These are phyloP conservation scores for Mortierella sp. DNA, from an alignment of 371 early-diverging fungal genomes.

Conservation along the genomic window DNA sequence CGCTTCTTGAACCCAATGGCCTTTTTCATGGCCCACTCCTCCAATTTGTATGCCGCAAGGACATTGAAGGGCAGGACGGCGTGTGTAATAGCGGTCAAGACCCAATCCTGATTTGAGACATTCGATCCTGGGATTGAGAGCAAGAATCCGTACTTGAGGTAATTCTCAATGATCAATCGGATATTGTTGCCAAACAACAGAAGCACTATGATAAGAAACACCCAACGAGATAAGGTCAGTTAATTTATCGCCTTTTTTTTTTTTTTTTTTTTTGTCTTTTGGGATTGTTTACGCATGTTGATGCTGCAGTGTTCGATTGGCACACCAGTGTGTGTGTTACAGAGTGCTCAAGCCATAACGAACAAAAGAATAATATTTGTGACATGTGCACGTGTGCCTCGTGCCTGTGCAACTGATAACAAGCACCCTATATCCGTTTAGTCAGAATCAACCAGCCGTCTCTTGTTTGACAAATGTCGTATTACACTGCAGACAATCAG, in stretches of 20 bases:
- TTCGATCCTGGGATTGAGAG: constrained; percentile 76
- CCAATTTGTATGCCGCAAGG: constrained; percentile 68
- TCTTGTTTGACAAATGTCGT: not conserved
- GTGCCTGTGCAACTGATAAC: not conserved
- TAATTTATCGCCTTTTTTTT: not conserved
- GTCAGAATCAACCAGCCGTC: not conserved
- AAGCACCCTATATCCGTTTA: not conserved
- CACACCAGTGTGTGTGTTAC: not conserved
- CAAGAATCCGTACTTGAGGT: constrained; percentile 88
- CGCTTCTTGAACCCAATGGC: constrained; percentile 51
- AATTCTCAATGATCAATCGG: constrained; percentile 89
- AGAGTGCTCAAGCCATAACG: constrained; percentile 1
- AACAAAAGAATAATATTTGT: not conserved
- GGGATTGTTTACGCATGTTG: not conserved
- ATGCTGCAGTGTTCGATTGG: not conserved
- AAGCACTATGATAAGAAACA: constrained; percentile 66
- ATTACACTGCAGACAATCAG: not conserved
- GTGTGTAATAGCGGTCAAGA: constrained; percentile 64
- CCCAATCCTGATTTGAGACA: constrained; percentile 68
- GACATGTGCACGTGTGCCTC: not conserved
- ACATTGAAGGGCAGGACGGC: constrained; percentile 66
- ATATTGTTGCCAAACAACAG: constrained; percentile 87
- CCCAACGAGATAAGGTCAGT: not conserved
- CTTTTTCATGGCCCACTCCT: constrained; percentile 59
- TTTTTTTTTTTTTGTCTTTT: not conserved